phyloP scores from a whole-genome alignment of 2,329 filamentous ascomycete genomes.

The Ophiostoma pallidulum region DNA sequence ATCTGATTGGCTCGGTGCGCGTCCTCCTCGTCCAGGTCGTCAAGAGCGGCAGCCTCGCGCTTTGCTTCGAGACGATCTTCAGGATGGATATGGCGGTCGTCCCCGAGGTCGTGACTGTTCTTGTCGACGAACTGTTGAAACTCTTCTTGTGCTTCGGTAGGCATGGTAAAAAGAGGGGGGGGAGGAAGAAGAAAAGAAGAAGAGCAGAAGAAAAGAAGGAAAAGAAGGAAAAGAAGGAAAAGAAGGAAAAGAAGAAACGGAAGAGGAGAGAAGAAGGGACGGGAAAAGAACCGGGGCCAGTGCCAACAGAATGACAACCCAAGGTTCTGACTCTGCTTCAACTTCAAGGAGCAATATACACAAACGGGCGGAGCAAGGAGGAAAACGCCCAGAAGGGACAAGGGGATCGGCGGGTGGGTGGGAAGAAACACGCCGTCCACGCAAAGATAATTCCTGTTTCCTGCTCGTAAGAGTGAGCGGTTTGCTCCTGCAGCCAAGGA shows the following conservation, averaged over 20 bases:
- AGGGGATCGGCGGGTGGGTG: no score
- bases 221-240: neutral
- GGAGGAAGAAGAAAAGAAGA: slow-evolving; percentile 14
- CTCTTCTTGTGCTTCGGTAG: slow-evolving; percentile 51
- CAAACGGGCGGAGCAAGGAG: slow-evolving; percentile 3
- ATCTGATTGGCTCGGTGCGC: slow-evolving; percentile 43
- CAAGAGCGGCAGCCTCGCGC: slow-evolving; percentile 24
- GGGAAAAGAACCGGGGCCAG: no score
- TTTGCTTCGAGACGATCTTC: slow-evolving; percentile 44
- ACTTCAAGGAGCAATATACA: slow-evolving; percentile 11
- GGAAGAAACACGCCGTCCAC: no score
- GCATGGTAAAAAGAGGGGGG: slow-evolving; percentile 34
- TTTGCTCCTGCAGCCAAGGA: slow-evolving; percentile 3
- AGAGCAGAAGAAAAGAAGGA: slow-evolving; percentile 1
- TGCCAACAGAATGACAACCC: no score
- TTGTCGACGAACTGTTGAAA: slow-evolving; percentile 54
- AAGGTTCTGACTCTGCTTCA: slow-evolving; percentile 5
- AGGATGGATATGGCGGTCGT: slow-evolving; percentile 37
- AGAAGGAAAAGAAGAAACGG: neutral
- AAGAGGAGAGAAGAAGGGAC: slow-evolving; percentile 1
- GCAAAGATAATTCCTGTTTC: no score
- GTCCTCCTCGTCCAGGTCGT: slow-evolving; percentile 48
- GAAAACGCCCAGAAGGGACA: slow-evolving; percentile 1
- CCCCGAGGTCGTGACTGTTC: slow-evolving; percentile 35
- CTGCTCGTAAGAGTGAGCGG: slow-evolving; percentile 1